Evolutionary conservation across 1,139 yeast genomes (phyloP).

Genomic region (Nakaseomyces delphensis): DNA sequence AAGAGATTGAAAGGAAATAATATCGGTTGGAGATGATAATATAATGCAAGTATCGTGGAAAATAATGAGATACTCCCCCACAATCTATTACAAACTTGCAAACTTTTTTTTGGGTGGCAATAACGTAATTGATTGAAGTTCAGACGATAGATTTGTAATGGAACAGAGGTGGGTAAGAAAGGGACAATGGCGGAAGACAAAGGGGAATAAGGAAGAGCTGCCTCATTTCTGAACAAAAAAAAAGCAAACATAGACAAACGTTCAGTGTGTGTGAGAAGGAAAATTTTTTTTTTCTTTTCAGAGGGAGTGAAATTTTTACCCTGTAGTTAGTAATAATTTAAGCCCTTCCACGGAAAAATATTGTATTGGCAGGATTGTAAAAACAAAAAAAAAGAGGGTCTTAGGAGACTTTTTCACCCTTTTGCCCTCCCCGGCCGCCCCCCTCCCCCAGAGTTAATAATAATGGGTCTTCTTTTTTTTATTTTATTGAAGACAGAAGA

Average conservation of each 20-base stretch:
- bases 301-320: neutral
- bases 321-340: no score
- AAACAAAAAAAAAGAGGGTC: neutral
- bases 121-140: neutral
- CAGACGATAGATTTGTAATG: neutral
- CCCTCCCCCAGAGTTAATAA: no score
- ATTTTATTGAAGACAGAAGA: no score
- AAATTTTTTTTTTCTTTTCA: neutral
- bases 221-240: neutral
- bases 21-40: no score
- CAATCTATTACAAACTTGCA: conserved; percentile 1
- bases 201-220: neutral
- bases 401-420: neutral
- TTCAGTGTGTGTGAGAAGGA: neutral
- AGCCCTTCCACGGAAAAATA: neutral
- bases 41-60: no score
- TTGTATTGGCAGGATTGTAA: neutral
- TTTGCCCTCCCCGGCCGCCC: no score
- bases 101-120: neutral
- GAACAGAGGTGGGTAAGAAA: neutral
- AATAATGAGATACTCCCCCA: no score
- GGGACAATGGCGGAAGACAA: neutral
- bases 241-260: no score
- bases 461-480: neutral
- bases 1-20: neutral